phyloP scores from a whole-genome alignment of 192 early-diverging fungal genomes.

The Mortierella claussenii region DNA sequence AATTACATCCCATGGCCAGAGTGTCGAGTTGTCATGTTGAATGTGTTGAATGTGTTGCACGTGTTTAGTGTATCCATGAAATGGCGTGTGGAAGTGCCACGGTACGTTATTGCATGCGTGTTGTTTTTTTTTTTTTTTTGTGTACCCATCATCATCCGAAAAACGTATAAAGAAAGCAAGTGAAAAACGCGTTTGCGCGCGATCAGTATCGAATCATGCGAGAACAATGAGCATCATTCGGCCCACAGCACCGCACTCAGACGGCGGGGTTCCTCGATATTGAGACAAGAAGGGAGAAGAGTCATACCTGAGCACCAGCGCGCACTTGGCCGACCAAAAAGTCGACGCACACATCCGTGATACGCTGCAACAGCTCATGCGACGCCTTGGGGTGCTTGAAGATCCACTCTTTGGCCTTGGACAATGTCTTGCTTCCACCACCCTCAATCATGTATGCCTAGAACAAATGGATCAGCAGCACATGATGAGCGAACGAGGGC shows the following conservation, averaged over 20 bases:
- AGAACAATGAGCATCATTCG: no score
- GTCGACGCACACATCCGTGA: slow-evolving; percentile 86
- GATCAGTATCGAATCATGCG: background rate
- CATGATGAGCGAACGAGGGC: no score
- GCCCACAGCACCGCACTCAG: no score
- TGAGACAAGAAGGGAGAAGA: no score
- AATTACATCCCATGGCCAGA: no score
- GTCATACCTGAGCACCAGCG: slow-evolving; percentile 94
- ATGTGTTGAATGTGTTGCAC: no score
- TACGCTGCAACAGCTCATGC: slow-evolving; percentile 79
- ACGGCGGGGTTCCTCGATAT: no score
- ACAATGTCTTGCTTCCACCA: slow-evolving; percentile 90
- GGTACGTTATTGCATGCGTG: no score
- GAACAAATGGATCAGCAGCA: background rate
- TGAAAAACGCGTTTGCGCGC: slow-evolving; percentile 5
- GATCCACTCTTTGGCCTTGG: slow-evolving; percentile 93
- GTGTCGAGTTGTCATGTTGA: no score
- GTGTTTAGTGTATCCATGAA: no score
- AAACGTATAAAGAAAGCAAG: background rate
- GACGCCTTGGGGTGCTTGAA: slow-evolving; percentile 78
- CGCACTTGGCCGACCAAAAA: slow-evolving; percentile 93
- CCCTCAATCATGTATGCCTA: slow-evolving; percentile 98
- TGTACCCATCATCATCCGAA: background rate
- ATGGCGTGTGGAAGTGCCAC: no score
- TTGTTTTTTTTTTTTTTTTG: background rate